phyloP scores from a whole-genome alignment of 2,329 filamentous ascomycete species.

The Trichoderma koningiopsis region DNA sequence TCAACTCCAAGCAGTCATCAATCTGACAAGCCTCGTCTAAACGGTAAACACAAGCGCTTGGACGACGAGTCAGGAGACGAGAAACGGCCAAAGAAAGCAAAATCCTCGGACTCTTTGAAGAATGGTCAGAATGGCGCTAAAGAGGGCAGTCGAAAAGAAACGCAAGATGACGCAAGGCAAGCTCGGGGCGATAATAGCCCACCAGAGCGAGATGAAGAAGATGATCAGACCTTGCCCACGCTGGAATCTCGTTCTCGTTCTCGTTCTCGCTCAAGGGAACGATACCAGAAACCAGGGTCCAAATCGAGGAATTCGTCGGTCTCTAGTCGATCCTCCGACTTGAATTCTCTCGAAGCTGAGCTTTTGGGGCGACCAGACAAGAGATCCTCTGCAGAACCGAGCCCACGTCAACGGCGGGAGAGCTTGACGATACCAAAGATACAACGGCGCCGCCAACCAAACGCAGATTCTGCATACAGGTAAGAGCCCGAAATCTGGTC shows the following conservation, averaged over 20 bases:
- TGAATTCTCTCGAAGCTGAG: slow-evolving; percentile 45
- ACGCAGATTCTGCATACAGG: slow-evolving; percentile 45
- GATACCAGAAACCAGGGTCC: slow-evolving; percentile 31
- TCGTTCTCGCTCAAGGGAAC: slow-evolving; percentile 23
- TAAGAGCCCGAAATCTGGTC: slow-evolving; percentile 27
- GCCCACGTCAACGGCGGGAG: slow-evolving; percentile 30
- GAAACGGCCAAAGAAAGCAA: slow-evolving; percentile 21
- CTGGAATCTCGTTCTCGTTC: slow-evolving; percentile 6
- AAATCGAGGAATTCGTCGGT: slow-evolving; percentile 37
- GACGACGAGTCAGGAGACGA: slow-evolving; percentile 19
- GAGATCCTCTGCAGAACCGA: slow-evolving; percentile 34
- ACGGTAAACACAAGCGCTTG: slow-evolving; percentile 23
- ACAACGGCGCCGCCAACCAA: slow-evolving; percentile 40
- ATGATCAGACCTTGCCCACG: slow-evolving; percentile 6
- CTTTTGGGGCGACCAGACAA: slow-evolving; percentile 40
- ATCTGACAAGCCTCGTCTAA: slow-evolving; percentile 9
- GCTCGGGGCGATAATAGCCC: not conserved
- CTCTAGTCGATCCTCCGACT: slow-evolving; percentile 40
- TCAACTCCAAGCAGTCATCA: not conserved
- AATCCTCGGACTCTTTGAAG: not conserved
- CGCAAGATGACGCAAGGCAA: slow-evolving; percentile 22
- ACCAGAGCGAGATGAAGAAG: slow-evolving; percentile 3
- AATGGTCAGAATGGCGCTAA: not conserved
- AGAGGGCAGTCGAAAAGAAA: not conserved
- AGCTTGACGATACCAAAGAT: slow-evolving; percentile 30